Conservation (phyloP, 371 early-diverging fungal genomes). For the Mucor lusitanicus region DNA sequence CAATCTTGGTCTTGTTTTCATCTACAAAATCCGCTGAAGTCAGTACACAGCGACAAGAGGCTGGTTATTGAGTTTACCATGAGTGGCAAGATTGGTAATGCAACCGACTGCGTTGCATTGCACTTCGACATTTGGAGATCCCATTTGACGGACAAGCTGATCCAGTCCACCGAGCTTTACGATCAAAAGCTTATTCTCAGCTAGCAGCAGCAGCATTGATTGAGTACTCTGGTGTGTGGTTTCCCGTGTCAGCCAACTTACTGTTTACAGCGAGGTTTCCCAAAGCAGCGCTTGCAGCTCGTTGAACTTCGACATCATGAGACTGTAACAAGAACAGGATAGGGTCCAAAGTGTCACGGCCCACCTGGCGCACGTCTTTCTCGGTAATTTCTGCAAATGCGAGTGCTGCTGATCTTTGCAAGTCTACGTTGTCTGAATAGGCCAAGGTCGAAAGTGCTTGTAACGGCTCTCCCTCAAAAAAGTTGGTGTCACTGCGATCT, state of each 20-base stretch:
- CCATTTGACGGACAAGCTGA: slow-evolving; percentile 87
- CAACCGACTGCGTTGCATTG: slow-evolving; percentile 96
- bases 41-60: not conserved
- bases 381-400: slow-evolving; percentile 94
- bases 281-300: slow-evolving; percentile 87
- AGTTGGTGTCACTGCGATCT: slow-evolving; percentile 80
- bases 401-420: slow-evolving; percentile 87
- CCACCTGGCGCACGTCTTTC: slow-evolving; percentile 82
- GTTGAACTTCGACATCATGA: slow-evolving; percentile 85
- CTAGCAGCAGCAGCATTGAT: slow-evolving; percentile 23
- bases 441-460: slow-evolving; percentile 82
- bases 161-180: slow-evolving; percentile 87
- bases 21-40: slow-evolving; percentile 44
- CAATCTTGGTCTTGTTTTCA: slow-evolving; percentile 87
- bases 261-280: slow-evolving; percentile 91
- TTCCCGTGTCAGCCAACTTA: slow-evolving; percentile 34
- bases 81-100: slow-evolving; percentile 92
- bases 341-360: slow-evolving; percentile 79
- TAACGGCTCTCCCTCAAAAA: slow-evolving; percentile 87
- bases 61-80: slow-evolving; percentile 50
- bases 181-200: slow-evolving; percentile 84
- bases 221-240: not conserved
- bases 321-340: slow-evolving; percentile 83
- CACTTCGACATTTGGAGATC: slow-evolving; percentile 84
- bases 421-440: slow-evolving; percentile 83